Base-by-base conservation (phyloP, 495 filamentous ascomycete genomes). In the Lasiosphaeria ovina region DNA sequence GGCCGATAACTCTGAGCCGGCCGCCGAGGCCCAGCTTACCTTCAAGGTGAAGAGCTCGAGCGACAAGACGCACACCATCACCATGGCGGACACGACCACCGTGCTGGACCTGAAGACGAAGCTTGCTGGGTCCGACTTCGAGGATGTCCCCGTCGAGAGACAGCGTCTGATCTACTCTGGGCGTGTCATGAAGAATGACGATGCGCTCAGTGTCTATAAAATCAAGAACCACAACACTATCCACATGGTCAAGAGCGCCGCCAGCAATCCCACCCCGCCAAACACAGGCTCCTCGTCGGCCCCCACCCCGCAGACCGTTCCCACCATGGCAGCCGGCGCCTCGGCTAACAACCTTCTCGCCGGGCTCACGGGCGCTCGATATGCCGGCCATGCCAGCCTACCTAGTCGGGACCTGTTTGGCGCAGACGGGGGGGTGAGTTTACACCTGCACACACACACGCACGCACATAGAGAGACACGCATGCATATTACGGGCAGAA, bases 151-250 rank as follows among this genome's bases (percentile, higher is more conserved):
- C 1, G 81, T 86, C 34, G 94, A 93, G 64, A 84, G 90, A 52
- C 93, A 97, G 74, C 91, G 95, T 49, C 80, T 99, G 64, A 99
- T 99, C 74, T 98, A 98, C 76, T 97, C 93, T 6, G 95, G 95
- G 34, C 87, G 93, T 60, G 93, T 99, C 24, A 82, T 99, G 75
- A 99, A 97, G 77, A 91, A 99, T 69, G 84, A 85, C 45, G 92
- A 98, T 62, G 88, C 89, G 0, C 74, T 99, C 48, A 85, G 79
- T 56, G 83, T 85, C 32, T 96, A 95, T 77, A 99, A 97, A 77
- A 91, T 99, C 74, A 96, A 97, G 76, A 84, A 90, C 58, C 89
- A 90, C n/a, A 91, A 97, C 69, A 97, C 94, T 8, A 85, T 98
- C 60, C 95, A 99, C 73, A 81, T 99, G 67, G 95, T 99, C 57